These are phyloP conservation scores for Solanum ossicruentum DNA, from an alignment of 257 asterid genomes.

Conservation along the genomic window DNA sequence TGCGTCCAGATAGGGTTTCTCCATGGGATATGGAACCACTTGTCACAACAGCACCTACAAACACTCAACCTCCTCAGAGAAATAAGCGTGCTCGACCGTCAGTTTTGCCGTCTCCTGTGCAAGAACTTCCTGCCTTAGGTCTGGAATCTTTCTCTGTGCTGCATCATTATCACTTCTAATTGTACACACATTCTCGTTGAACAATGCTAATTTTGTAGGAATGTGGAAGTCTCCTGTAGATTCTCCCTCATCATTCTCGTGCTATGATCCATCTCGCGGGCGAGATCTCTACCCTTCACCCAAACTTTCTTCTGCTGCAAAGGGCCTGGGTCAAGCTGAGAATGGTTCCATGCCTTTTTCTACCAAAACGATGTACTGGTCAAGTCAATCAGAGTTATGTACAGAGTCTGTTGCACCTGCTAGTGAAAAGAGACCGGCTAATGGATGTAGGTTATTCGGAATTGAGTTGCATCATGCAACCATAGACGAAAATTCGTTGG, in stretches of 20 bases:
- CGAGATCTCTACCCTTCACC: slow-evolving; percentile 50
- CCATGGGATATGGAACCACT: slow-evolving; percentile 94
- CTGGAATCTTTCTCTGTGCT: slow-evolving; percentile 3
- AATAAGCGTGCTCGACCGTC: slow-evolving; percentile 72
- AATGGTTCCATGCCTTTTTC: slow-evolving; percentile 24
- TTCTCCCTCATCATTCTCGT: slow-evolving; percentile 35
- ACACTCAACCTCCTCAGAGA: slow-evolving; percentile 68
- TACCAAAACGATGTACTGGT: slow-evolving; percentile 20
- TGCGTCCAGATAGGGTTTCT: slow-evolving; percentile 87
- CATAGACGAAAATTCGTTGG: slow-evolving; percentile 32
- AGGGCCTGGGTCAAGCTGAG: slow-evolving; percentile 27
- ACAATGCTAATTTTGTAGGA: slow-evolving; percentile 23
- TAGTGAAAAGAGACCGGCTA: slow-evolving; percentile 55
- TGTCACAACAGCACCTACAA: slow-evolving; percentile 54
- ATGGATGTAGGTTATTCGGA: slow-evolving; percentile 75
- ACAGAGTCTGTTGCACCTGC: slow-evolving; percentile 42
- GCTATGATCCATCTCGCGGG: slow-evolving; percentile 33
- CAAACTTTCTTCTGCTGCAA: slow-evolving; percentile 31
- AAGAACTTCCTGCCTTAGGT: slow-evolving; percentile 60
- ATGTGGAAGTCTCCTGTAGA: slow-evolving; percentile 59
- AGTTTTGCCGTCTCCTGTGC: slow-evolving; percentile 48
- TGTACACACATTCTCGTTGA: neutral
- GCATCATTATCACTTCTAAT: neutral
- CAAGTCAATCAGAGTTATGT: slow-evolving; percentile 29
- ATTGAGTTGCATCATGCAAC: slow-evolving; percentile 57